A percentile compares a stretch with the other conserved stretches of the same genome.
Conservation (phyloP, 2,329 filamentous ascomycete genomes). For the Chaetomiaceae sp. region DNA sequence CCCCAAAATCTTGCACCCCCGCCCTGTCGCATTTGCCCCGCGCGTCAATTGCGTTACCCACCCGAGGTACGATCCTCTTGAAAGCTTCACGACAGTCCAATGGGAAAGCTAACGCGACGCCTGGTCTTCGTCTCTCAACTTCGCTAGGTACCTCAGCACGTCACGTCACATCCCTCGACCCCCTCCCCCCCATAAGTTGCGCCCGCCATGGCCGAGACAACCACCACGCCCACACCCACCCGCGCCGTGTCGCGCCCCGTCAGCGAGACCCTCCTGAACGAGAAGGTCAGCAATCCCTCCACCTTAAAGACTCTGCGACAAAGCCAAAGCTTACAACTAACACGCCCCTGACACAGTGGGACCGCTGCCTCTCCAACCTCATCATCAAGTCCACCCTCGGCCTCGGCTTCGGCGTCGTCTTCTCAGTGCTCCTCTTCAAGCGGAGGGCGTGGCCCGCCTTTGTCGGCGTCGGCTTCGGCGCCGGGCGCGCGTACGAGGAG, state of each 20-base stretch:
- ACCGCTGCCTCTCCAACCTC: constrained; percentile 94
- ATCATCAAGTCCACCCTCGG: constrained; percentile 95
- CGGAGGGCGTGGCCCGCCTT: constrained; percentile 97
- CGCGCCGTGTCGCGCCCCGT: constrained; percentile 74
- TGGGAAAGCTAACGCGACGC: not conserved
- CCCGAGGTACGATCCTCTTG: not conserved
- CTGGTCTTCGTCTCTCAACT: no score
- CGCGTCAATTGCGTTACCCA: constrained; percentile 10
- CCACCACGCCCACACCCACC: constrained; percentile 56
- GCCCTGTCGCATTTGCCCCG: not conserved
- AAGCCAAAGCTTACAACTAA: not conserved
- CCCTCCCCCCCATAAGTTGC: not conserved
- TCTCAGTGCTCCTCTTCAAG: constrained; percentile 97
- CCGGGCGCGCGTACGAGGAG: constrained; percentile 95
- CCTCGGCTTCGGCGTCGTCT: constrained; percentile 95
- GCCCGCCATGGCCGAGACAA: constrained; percentile 49
- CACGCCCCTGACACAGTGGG: constrained; percentile 66
- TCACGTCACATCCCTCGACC: constrained; percentile 6
- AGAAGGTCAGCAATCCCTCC: constrained; percentile 67
- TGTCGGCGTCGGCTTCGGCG: constrained; percentile 89
- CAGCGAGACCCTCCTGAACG: constrained; percentile 96
- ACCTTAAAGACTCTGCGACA: no score
- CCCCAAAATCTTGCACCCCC: constrained; percentile 2
- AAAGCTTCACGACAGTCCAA: not conserved
- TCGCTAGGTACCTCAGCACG: not conserved